Evolutionary conservation across 2,329 filamentous ascomycete genomes (phyloP).

Genomic region (Shiraia sp.): DNA sequence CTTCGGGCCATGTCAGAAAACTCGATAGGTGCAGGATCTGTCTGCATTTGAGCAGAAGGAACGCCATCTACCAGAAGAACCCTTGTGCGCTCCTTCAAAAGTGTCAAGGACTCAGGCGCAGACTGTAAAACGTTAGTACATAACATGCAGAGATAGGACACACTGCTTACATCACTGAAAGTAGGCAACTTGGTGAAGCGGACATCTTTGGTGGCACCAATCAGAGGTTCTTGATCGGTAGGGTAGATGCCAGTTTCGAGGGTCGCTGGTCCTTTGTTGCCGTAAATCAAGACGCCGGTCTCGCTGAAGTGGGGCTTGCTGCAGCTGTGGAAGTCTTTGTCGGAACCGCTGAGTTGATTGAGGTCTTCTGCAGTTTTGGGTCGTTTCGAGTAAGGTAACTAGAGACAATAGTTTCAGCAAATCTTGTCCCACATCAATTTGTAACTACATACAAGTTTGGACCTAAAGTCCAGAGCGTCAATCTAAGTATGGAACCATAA

Average conservation of each 20-base stretch:
- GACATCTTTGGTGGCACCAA: conserved; percentile 67
- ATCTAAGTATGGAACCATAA: conserved; percentile 39
- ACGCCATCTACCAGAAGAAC: conserved; percentile 53
- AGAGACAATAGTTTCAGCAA: conserved; percentile 48
- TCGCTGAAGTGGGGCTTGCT: conserved; percentile 81
- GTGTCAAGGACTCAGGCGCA: conserved; percentile 57
- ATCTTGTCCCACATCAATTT: conserved; percentile 46
- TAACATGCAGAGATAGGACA: neutral
- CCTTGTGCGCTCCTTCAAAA: conserved; percentile 61
- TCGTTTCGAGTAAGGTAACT: conserved; percentile 88
- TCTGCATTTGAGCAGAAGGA: conserved; percentile 60
- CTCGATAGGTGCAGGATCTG: conserved; percentile 53
- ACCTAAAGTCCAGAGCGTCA: conserved; percentile 31
- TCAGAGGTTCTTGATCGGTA: conserved; percentile 60
- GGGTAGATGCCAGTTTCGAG: conserved; percentile 56
- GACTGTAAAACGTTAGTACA: conserved; percentile 48
- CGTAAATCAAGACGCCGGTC: conserved; percentile 72
- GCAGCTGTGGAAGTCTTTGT: conserved; percentile 71
- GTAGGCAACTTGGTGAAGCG: conserved; percentile 66
- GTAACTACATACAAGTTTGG: conserved; percentile 49
- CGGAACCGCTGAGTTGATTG: conserved; percentile 64
- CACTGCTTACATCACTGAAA: conserved; percentile 44
- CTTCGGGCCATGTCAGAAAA: conserved; percentile 56
- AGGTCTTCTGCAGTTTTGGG: conserved; percentile 69
- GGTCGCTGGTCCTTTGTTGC: conserved; percentile 50